Conservation (phyloP, 805 yeast species). For the Pichia kluyveri region DNA sequence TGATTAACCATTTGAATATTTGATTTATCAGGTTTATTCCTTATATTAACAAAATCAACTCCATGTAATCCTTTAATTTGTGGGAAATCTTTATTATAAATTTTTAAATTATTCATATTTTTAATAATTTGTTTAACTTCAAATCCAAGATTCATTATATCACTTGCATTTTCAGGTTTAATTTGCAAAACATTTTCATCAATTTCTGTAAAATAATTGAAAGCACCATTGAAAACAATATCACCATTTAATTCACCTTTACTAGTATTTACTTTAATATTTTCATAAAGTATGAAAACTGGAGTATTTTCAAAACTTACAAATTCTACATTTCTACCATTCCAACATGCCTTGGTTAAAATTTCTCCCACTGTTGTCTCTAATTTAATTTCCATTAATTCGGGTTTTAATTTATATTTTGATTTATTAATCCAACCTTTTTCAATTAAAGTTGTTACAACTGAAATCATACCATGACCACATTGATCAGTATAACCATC, state of each 20-base stretch:
- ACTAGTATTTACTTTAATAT: constrained; percentile 11
- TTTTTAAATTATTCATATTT: constrained; percentile 6
- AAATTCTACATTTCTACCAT: constrained; percentile 17
- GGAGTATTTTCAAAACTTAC: constrained; percentile 20
- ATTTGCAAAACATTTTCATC: constrained; percentile 8
- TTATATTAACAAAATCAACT: constrained; percentile 12
- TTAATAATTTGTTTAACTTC: constrained; percentile 14
- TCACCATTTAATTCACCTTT: constrained; percentile 18
- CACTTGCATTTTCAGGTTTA: constrained; percentile 14
- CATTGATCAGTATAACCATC: constrained; percentile 24
- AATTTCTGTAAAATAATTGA: constrained; percentile 16
- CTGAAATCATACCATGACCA: constrained; percentile 23
- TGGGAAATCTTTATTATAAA: constrained; percentile 16
- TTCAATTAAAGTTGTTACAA: constrained; percentile 15
- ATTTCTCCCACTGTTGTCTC: constrained; percentile 22
- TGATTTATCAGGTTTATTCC: constrained; percentile 3
- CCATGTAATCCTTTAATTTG: constrained; percentile 18
- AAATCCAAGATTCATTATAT: constrained; percentile 13
- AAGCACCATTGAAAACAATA: constrained; percentile 22
- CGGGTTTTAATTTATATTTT: constrained; percentile 15
- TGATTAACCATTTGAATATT: constrained; percentile 14
- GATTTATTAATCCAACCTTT: constrained; percentile 14
- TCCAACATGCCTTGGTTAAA: constrained; percentile 17
- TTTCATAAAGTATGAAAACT: constrained; percentile 13
- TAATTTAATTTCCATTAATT: constrained; percentile 12